Conservation (phyloP, 176 grass and related monocot genomes). For the Phragmites australis region DNA sequence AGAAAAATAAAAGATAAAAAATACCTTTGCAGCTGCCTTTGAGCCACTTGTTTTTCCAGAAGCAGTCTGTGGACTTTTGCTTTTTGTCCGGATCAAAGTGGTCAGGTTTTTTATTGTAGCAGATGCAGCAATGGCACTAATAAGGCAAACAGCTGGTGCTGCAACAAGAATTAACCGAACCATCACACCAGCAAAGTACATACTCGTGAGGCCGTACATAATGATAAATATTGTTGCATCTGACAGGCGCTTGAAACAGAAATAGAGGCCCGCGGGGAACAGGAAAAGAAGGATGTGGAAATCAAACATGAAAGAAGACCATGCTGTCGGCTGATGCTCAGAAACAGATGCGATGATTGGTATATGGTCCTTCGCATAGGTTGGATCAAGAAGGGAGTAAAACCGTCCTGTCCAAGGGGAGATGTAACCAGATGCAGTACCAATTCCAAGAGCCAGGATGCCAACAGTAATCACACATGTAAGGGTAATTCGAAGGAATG, state of each 20-base stretch:
- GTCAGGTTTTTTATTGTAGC: constrained; percentile 95
- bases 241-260: constrained; percentile 93
- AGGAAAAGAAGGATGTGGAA: constrained; percentile 99
- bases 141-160: constrained; percentile 92
- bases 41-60: constrained; percentile 70
- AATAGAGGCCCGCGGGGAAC: constrained; percentile 94
- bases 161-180: constrained; percentile 96
- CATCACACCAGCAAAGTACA: constrained; percentile 99
- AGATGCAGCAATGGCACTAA: constrained; percentile 88
- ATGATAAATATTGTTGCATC: constrained; percentile 97
- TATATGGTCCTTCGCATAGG: constrained; percentile 99
- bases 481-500: constrained; percentile 85
- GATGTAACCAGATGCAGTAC: constrained; percentile 93
- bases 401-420: constrained; percentile 97
- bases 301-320: constrained; percentile 99
- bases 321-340: constrained; percentile 98
- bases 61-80: constrained; percentile 55
- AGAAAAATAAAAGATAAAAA: constrained; percentile 23
- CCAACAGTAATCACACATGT: constrained; percentile 79
- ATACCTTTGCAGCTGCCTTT: constrained; percentile 93
- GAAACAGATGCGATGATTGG: constrained; percentile 97
- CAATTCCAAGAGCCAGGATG: constrained; percentile 83
- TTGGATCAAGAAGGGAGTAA: constrained; percentile 97
- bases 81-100: constrained; percentile 74
- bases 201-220: constrained; percentile 98